These are phyloP conservation scores for Suillus americanus DNA, from an alignment of 768 basidiomycete genomes.

Conservation along the genomic window DNA sequence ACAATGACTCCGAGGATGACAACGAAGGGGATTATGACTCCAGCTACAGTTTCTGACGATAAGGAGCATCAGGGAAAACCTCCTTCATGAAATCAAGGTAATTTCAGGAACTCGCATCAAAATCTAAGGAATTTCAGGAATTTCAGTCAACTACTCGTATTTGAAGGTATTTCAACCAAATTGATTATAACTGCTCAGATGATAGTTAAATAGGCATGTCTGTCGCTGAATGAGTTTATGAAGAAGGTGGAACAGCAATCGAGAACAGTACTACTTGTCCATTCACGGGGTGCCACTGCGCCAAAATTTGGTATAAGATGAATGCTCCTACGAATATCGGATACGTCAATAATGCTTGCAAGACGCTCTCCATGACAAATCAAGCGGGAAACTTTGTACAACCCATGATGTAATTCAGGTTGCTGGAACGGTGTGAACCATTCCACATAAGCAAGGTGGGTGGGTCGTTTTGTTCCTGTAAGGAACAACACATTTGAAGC, in stretches of 20 bases:
- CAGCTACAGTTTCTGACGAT: too few relatives aligned
- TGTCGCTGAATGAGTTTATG: conserved; percentile 30
- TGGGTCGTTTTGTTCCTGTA: conserved; percentile 2
- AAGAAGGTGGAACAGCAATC: conserved; percentile 30
- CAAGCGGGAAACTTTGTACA: neutral
- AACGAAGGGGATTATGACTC: too few relatives aligned
- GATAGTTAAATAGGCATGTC: too few relatives aligned
- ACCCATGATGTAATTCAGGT: neutral
- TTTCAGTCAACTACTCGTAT: too few relatives aligned
- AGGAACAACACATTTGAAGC: neutral
- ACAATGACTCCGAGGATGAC: too few relatives aligned
- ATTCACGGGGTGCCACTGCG: conserved; percentile 23
- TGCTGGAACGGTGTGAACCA: conserved; percentile 26
- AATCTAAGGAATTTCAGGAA: too few relatives aligned
- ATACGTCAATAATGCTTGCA: conserved; percentile 14
- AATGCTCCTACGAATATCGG: conserved; percentile 21
- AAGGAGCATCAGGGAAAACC: too few relatives aligned
- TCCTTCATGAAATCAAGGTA: too few relatives aligned
- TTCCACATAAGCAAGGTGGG: conserved; percentile 30
- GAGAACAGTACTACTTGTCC: conserved; percentile 34
- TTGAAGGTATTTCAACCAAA: too few relatives aligned
- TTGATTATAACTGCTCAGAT: neutral
- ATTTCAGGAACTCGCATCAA: too few relatives aligned
- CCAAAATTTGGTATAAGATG: conserved; percentile 36
- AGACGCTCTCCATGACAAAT: neutral